Evolutionary conservation across 2,329 filamentous ascomycete genomes (phyloP), one percentile per base, ranked within the genome.

Genomic region (Ophiocordyceps robertsii): DNA sequence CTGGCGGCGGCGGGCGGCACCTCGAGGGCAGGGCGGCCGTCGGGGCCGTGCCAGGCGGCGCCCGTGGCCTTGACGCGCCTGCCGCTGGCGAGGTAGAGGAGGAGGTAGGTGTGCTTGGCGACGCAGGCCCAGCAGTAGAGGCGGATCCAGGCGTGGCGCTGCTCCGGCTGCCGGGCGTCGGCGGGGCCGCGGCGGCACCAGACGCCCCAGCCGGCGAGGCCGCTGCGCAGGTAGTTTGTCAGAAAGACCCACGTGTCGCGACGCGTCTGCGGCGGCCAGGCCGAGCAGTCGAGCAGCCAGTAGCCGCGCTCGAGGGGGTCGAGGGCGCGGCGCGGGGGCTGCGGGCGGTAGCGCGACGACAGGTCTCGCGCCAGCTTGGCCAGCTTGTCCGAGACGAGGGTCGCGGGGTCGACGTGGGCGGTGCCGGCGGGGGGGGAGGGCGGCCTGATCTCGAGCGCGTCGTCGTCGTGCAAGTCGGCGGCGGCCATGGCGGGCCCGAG

Each of bases 41-140:
- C 69, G 0, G 70, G 75, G 58, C 80, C 86, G 41, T 81, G 60
- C 85, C 86, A 94, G 39, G 64, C 63, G 13, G 75, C 66, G 0
- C 72, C 72, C 9, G 72, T 72, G 7, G 64, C 66, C 45, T 73
- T 70, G 14, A 89, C 60, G 46, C 69, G 69, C 29, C 81, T 70
- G 43, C 75, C 69, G 51, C 81, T 90, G 0, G 79, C 82, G 13
- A 88, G 61, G 55, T 84, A 90, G 0, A 94, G 60, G 33, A 89
- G 58, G 4, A 92, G 61, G 57, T 87, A 94, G 30, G 85, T 69
- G 52, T 93, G 81, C 42, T 77, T 72, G 0, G 77, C 75, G 1
- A 86, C 65, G 47, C 81, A 73, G 0, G 84, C 88, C 80, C 84
- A 95, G 54, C 84, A 85, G 56, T 84, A 92, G 1, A 90, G 58